These are phyloP conservation scores for Saturnispora ahearnii DNA, from an alignment of 805 yeast species.

Conservation along the genomic window DNA sequence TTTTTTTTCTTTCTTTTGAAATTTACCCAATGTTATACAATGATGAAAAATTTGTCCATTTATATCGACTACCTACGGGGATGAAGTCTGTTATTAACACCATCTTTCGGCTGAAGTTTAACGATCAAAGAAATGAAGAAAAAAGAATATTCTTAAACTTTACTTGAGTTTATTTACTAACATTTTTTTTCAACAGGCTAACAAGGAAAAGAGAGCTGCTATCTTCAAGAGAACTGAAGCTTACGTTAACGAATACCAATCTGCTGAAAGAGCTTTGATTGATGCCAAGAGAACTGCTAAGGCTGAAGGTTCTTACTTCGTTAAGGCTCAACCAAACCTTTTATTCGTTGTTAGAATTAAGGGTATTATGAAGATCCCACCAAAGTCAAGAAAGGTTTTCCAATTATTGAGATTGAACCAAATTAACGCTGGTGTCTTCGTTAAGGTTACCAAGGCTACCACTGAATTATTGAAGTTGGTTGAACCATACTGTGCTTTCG, in stretches of 20 bases:
- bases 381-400: slow-evolving; percentile 98
- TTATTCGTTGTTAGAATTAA: slow-evolving; percentile 96
- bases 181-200: slow-evolving; percentile 27
- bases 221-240: slow-evolving; percentile 88
- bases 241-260: slow-evolving; percentile 90
- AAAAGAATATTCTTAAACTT: neutral
- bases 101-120: slow-evolving; percentile 59
- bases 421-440: slow-evolving; percentile 92
- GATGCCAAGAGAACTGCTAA: slow-evolving; percentile 89
- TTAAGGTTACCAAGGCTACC: slow-evolving; percentile 93
- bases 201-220: slow-evolving; percentile 39
- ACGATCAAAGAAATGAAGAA: neutral
- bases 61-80: slow-evolving; percentile 59
- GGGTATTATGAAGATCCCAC: slow-evolving; percentile 98
- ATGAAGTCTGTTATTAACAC: slow-evolving; percentile 66
- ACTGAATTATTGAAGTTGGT: slow-evolving; percentile 84
- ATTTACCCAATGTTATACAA: slow-evolving; percentile 5
- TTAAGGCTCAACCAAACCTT: slow-evolving; percentile 89
- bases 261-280: slow-evolving; percentile 81
- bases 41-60: slow-evolving; percentile 39
- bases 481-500: slow-evolving; percentile 95
- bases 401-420: slow-evolving; percentile 89
- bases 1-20: neutral
- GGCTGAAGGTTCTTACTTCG: slow-evolving; percentile 90
- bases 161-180: slow-evolving; percentile 19